Evolutionary conservation across 2,329 filamentous ascomycete species (phyloP), one percentile per base, ranked within the genome.

Genomic region (Penicillium occitanis): DNA sequence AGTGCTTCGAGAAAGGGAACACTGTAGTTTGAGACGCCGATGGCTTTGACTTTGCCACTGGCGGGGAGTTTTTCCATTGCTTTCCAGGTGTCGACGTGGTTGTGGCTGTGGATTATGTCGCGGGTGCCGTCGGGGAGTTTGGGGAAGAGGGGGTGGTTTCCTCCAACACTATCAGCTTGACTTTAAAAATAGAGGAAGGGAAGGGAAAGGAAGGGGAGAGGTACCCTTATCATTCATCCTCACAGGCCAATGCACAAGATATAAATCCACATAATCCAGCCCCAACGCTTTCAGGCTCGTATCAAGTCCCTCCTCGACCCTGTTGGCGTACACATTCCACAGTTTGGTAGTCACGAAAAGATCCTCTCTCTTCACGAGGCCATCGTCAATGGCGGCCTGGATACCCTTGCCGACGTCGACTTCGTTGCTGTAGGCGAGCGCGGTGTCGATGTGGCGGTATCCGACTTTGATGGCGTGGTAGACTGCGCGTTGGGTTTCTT

Each of bases 111-210:
- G 74, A 90, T 83, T 64, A 95, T 86, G 76, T 96, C 91, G 69
- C 91, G 88, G 55, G 84, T 85, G 69, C 91, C 91, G 74, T 94
- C 89, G 14, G 87, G 81, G 61, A 87, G 86, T 77, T 88, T 92
- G 71, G 91, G 92, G 80, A 94, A 92, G 68, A 78, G 67, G 61
- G 72, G 73, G 69, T 79, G 77, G 69, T 75, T 78, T 30, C 78
- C 57, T 48, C 73, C 75, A 19, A 33, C 6, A 6, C n/a, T 22
- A 22, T 42, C 84, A 82, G 30, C 83, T 76, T 66, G 80, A 82
- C 70, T 85, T 82, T 51, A 79, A 76, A 40, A 81, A 35, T 35
- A 8, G 33, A 8, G 8, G 25, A 7, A 10, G 4, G 5, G 3
- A 22, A 76, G 80, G 1, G 76, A 70, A 10, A 1, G 83, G 83